Conservation (phyloP, 202 grass and related monocot species). For the Musa balbisiana region DNA sequence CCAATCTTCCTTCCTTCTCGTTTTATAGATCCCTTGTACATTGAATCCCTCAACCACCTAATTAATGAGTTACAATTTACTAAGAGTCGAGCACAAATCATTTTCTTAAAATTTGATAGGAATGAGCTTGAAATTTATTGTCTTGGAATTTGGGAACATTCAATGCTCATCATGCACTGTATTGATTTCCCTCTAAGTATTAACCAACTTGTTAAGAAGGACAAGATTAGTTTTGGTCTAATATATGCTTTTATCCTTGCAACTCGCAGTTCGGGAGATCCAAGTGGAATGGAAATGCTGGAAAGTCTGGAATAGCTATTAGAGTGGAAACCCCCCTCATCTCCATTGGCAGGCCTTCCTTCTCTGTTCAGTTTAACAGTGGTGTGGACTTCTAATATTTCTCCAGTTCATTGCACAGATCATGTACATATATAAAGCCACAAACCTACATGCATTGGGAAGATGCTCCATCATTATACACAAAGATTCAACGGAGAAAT, state of each 20-base stretch:
- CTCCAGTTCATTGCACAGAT: neutral
- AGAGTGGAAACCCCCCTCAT: constrained; percentile 67
- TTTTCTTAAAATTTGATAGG: too few relatives aligned
- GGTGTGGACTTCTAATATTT: constrained; percentile 62
- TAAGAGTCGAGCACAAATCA: too few relatives aligned
- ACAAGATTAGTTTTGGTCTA: constrained; percentile 4
- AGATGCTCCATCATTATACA: neutral
- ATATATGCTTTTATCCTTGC: neutral
- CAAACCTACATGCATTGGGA: neutral
- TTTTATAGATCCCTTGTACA: too few relatives aligned
- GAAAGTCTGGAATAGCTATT: constrained; percentile 61
- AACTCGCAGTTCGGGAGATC: constrained; percentile 69
- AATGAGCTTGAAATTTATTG: neutral
- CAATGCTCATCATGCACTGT: too few relatives aligned
- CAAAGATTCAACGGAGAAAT: neutral
- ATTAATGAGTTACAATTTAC: too few relatives aligned
- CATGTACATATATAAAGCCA: neutral
- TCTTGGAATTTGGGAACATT: neutral
- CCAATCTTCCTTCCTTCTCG: too few relatives aligned
- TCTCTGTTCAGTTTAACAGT: constrained; percentile 78
- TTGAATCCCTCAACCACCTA: too few relatives aligned
- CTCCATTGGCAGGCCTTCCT: constrained; percentile 46
- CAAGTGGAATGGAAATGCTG: constrained; percentile 73
- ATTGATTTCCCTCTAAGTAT: neutral
- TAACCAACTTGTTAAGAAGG: neutral